phyloP scores from a whole-genome alignment of 768 basidiomycete species.

The Hericium rajendrae region DNA sequence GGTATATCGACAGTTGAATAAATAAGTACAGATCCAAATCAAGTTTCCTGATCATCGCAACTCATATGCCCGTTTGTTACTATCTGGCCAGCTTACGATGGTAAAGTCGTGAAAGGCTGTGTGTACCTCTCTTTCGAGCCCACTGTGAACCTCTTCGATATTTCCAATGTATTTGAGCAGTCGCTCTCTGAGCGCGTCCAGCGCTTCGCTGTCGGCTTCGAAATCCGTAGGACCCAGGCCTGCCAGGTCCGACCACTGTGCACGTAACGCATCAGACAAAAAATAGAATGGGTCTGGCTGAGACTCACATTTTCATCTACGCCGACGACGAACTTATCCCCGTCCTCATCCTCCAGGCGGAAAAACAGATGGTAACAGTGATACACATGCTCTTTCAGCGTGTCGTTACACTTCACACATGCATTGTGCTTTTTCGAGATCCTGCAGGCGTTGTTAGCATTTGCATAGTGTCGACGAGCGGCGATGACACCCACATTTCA shows the following conservation, averaged over 20 bases:
- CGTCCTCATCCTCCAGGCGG: slow-evolving; percentile 9
- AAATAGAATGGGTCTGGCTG: not conserved
- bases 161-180: slow-evolving; percentile 10
- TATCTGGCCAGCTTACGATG: slow-evolving; percentile 7
- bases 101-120: slow-evolving; percentile 6
- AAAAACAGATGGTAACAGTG: slow-evolving; percentile 7
- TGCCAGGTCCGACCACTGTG: slow-evolving; percentile 5
- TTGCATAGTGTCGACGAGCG: no score
- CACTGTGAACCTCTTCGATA: slow-evolving; percentile 6
- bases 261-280: not conserved
- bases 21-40: no score
- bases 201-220: not conserved
- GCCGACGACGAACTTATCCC: not conserved
- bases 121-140: slow-evolving; percentile 1
- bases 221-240: slow-evolving; percentile 5
- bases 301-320: slow-evolving; percentile 11
- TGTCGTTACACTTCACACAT: slow-evolving; percentile 1
- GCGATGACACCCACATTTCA: slow-evolving; percentile 1
- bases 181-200: slow-evolving; percentile 4
- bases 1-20: no score
- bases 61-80: no score
- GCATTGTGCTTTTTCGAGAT: not conserved
- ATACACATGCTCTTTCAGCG: slow-evolving; percentile 1
- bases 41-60: no score
- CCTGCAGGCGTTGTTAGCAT: slow-evolving; percentile 1